phyloP scores from a whole-genome alignment of 2,329 filamentous ascomycete species.

The Neofusicoccum parvum region DNA sequence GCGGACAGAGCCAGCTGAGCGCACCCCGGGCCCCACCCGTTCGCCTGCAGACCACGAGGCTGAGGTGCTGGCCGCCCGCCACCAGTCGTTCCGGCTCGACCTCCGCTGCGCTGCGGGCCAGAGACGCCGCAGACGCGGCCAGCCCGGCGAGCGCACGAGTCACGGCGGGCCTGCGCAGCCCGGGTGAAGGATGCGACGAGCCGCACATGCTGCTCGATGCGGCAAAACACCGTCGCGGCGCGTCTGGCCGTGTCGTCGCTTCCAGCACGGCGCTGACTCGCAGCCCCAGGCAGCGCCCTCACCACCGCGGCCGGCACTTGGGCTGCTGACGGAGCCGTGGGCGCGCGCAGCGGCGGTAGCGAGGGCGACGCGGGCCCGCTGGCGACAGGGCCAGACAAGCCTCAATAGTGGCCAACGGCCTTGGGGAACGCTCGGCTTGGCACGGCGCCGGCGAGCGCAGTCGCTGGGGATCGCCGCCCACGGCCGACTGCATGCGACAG shows the following conservation, averaged over 20 bases:
- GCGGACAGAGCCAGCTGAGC: neutral
- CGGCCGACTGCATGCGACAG: no score
- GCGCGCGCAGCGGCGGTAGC: no score
- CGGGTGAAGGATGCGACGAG: neutral
- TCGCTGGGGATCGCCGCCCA: neutral
- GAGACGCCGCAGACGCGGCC: neutral
- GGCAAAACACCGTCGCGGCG: neutral
- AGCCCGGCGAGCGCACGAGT: neutral
- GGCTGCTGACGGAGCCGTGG: no score
- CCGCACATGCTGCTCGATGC: neutral
- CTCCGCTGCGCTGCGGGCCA: no score
- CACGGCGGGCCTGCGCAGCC: neutral
- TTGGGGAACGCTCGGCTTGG: neutral
- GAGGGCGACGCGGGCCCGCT: no score
- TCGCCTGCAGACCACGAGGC: neutral
- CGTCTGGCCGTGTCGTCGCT: neutral
- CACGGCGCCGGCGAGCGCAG: neutral
- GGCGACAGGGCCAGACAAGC: no score
- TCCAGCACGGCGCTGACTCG: neutral
- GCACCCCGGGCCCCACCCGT: no score
- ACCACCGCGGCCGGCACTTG: no score
- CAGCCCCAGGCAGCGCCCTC: neutral
- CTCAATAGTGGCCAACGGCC: neutral
- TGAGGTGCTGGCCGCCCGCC: neutral
- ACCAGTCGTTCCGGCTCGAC: neutral